These are phyloP conservation scores for Russula virescens DNA, from an alignment of 768 basidiomycete genomes.

Conservation along the genomic window DNA sequence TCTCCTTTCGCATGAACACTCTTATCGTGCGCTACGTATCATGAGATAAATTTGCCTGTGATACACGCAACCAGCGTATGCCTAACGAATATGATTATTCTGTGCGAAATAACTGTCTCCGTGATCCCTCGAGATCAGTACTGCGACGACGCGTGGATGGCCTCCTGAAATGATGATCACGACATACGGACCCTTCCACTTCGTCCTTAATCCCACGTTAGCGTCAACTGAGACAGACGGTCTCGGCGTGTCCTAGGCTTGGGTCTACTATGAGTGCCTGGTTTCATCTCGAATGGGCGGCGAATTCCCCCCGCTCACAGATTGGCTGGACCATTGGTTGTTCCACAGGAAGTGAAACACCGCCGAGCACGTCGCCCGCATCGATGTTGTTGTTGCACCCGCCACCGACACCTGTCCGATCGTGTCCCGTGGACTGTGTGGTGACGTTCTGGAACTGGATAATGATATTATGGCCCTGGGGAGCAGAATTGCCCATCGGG, in stretches of 20 bases:
- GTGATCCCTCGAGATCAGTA: constrained; percentile 1
- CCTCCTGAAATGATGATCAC: not conserved
- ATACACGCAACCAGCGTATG: not conserved
- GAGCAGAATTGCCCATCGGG: constrained; percentile 10
- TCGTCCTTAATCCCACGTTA: not conserved
- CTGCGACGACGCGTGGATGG: not conserved
- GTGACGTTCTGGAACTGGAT: constrained; percentile 9
- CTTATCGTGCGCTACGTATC: not conserved
- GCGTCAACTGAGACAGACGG: not conserved
- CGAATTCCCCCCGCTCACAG: constrained; percentile 2
- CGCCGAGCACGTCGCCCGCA: not conserved
- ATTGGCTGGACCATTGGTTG: constrained; percentile 1
- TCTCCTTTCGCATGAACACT: not conserved
- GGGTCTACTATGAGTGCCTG: not conserved
- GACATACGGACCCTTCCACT: not conserved
- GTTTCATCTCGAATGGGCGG: not conserved
- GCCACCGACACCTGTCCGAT: constrained; percentile 20
- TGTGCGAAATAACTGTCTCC: constrained; percentile 4
- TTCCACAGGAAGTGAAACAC: constrained; percentile 4
- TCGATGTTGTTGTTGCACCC: constrained; percentile 6
- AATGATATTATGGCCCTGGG: constrained; percentile 1
- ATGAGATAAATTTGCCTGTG: not conserved
- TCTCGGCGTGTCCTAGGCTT: constrained; percentile 9
- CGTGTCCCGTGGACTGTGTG: constrained; percentile 16
- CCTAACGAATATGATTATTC: constrained; percentile 10